Evolutionary conservation across 257 asterid genomes (phyloP).

Genomic region (Jasminum sambac): DNA sequence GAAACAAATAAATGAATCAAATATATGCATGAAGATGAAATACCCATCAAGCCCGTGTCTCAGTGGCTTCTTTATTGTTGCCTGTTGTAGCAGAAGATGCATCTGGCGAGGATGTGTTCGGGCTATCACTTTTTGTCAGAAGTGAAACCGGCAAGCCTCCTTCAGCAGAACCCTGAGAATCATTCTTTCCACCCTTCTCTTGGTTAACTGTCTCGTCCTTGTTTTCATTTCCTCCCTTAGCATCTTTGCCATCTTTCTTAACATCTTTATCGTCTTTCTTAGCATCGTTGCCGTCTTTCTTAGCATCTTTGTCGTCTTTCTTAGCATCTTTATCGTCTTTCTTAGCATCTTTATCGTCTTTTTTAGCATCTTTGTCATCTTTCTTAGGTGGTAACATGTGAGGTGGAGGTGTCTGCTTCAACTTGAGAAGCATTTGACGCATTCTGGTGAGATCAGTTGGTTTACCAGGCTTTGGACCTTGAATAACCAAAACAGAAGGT

Average conservation of each 20-base stretch:
- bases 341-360: not conserved
- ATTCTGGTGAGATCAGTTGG: conserved; percentile 87
- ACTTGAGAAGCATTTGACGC: conserved; percentile 77
- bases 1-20: conserved; percentile 16
- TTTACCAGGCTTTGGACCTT: conserved; percentile 96
- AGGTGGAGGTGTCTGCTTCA: conserved; percentile 82
- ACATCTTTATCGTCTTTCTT: conserved; percentile 39
- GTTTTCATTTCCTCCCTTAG: conserved; percentile 33
- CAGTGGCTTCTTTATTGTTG: conserved; percentile 29
- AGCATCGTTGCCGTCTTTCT: no score
- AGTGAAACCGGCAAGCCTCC: conserved; percentile 34
- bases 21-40: not conserved
- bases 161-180: conserved; percentile 11
- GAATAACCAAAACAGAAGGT: conserved; percentile 65
- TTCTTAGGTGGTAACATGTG: conserved; percentile 69
- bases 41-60: conserved; percentile 37
- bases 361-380: conserved; percentile 37
- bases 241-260: conserved; percentile 33
- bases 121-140: conserved; percentile 13
- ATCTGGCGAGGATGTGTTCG: conserved; percentile 32
- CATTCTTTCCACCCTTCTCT: conserved; percentile 32
- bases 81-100: conserved; percentile 31
- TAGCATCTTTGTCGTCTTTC: no score
- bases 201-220: conserved; percentile 35
- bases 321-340: no score